Conservation (phyloP, 768 basidiomycete genomes). For the Leccinum sublutescens region DNA sequence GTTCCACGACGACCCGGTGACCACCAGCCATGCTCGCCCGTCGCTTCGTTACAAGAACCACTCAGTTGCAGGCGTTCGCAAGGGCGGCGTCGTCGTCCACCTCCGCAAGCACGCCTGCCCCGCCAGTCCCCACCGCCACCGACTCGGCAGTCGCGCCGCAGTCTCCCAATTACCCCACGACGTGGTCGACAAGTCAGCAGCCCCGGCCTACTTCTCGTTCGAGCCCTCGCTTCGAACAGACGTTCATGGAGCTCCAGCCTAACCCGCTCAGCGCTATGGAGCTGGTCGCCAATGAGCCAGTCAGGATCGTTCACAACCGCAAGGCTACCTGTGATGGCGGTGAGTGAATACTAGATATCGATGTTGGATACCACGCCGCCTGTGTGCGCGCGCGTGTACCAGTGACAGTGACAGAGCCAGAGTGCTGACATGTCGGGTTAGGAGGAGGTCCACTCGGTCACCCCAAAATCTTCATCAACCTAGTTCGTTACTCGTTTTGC, state of each 20-base stretch:
- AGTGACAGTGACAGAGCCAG: background rate
- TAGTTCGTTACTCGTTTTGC: constrained; percentile 51
- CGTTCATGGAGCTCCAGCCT: constrained; percentile 82
- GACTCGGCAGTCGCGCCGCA: constrained; percentile 50
- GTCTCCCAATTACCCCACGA: constrained; percentile 76
- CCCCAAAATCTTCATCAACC: constrained; percentile 94
- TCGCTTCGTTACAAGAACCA: constrained; percentile 20
- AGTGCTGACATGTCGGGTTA: constrained; percentile 34
- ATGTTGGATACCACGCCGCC: background rate
- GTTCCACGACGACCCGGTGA: background rate
- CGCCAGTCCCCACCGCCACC: constrained; percentile 12
- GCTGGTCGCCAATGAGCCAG: constrained; percentile 81
- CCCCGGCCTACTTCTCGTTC: constrained; percentile 58
- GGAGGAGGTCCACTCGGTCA: constrained; percentile 95
- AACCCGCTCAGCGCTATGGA: constrained; percentile 89
- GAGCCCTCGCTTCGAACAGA: constrained; percentile 91
- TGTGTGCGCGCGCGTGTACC: background rate
- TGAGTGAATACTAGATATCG: constrained; percentile 41
- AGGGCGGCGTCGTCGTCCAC: constrained; percentile 30
- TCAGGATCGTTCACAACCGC: constrained; percentile 75
- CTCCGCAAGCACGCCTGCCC: constrained; percentile 9
- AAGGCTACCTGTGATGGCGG: constrained; percentile 96
- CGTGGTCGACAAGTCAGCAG: constrained; percentile 85
- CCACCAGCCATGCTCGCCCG: constrained; percentile 28
- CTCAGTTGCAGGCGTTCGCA: constrained; percentile 13